These are phyloP conservation scores for Aphanomyces cochlioides DNA, from an alignment of 352 stramenopile species.

Conservation along the genomic window DNA sequence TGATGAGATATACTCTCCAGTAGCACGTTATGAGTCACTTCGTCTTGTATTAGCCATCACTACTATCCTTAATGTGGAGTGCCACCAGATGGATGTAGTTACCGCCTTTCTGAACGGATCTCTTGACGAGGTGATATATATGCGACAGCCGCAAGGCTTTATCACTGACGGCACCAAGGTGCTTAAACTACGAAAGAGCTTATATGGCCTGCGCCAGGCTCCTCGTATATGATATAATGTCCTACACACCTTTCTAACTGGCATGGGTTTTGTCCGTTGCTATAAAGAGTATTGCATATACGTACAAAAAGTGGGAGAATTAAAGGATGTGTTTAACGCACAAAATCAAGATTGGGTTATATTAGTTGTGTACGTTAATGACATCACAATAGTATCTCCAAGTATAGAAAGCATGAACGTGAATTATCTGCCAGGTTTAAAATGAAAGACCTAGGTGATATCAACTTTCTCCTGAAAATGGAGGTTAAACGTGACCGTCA, in stretches of 20 bases:
- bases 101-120: slow-evolving; percentile 27
- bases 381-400: slow-evolving; percentile 33
- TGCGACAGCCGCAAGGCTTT: slow-evolving; percentile 21
- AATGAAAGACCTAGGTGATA: slow-evolving; percentile 38
- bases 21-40: slow-evolving; percentile 2
- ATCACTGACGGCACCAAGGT: background rate
- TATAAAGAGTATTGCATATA: background rate
- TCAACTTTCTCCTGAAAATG: slow-evolving; percentile 38
- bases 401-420: slow-evolving; percentile 27
- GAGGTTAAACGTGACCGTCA: background rate
- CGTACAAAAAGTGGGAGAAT: slow-evolving; percentile 2
- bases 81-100: slow-evolving; percentile 12
- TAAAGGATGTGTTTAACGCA: background rate
- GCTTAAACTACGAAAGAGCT: slow-evolving; percentile 10
- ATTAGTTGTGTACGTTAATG: slow-evolving; percentile 37
- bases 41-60: slow-evolving; percentile 5
- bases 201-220: slow-evolving; percentile 30
- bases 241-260: slow-evolving; percentile 11
- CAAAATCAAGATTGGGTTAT: slow-evolving; percentile 37
- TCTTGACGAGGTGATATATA: slow-evolving; percentile 21
- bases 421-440: slow-evolving; percentile 36
- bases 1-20: slow-evolving; percentile 15
- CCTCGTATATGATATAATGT: slow-evolving; percentile 20
- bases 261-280: slow-evolving; percentile 4
- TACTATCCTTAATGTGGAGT: background rate